A percentile compares a stretch with the other conserved stretches of the same genome.
Evolutionary conservation across 345 rosid genomes (phyloP).

Genomic region (sweet orange (Citrus sinensis)): DVS_A1.0 CM039167.1:4840001-4840500

Average conservation of each 20-base stretch:
- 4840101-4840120: slow-evolving; percentile 37
- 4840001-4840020: slow-evolving; percentile 19
- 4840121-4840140: slow-evolving; percentile 21
- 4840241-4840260: slow-evolving; percentile 34
- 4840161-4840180: slow-evolving; percentile 10
- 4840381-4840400: slow-evolving; percentile 43
- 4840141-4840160: slow-evolving; percentile 10
- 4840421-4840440: slow-evolving; percentile 33
- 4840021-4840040: slow-evolving; percentile 17
- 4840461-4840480: slow-evolving; percentile 17
- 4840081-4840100: slow-evolving; percentile 23
- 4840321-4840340: background rate
- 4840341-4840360: background rate
- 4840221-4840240: slow-evolving; percentile 31
- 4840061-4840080: slow-evolving; percentile 20
- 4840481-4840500: slow-evolving; percentile 5
- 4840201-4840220: slow-evolving; percentile 31
- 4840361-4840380: background rate
- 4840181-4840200: slow-evolving; percentile 29
- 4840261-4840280: slow-evolving; percentile 32
- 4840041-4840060: slow-evolving; percentile 22
- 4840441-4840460: slow-evolving; percentile 30
- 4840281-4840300: slow-evolving; percentile 29
- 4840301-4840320: background rate
- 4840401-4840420: slow-evolving; percentile 39